Conservation (phyloP, 352 stramenopile genomes). For the Phytophthora hibernalis region DNA sequence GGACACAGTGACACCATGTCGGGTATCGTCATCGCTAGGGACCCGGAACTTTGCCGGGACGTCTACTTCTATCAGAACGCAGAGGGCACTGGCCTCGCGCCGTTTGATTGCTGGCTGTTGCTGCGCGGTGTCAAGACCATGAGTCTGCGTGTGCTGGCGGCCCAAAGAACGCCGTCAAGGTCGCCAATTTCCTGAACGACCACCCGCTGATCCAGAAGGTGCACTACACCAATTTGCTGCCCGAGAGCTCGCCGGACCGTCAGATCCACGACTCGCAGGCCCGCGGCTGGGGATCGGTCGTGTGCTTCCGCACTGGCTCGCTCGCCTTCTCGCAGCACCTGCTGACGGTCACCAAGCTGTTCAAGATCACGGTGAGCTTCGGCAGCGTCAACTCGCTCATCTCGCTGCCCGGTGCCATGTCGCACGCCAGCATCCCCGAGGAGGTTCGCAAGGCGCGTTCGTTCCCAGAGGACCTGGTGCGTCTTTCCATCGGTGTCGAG, state of each 20-base stretch:
- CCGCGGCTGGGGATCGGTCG: conserved; percentile 85
- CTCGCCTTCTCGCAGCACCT: conserved; percentile 91
- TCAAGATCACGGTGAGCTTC: conserved; percentile 95
- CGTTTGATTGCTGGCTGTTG: conserved; percentile 92
- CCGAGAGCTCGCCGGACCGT: conserved; percentile 62
- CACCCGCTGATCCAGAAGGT: conserved; percentile 88
- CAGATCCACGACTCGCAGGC: conserved; percentile 90
- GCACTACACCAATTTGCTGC: conserved; percentile 92
- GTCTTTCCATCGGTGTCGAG: conserved; percentile 96
- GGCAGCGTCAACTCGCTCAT: conserved; percentile 94
- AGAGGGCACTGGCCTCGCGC: conserved; percentile 87
- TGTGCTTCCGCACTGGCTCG: conserved; percentile 91
- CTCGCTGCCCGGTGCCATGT: conserved; percentile 94
- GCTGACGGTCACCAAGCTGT: conserved; percentile 92
- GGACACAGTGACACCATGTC: conserved; percentile 97
- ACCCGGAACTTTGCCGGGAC: conserved; percentile 78
- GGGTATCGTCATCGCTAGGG: conserved; percentile 92
- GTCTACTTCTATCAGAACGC: conserved; percentile 94
- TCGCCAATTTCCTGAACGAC: conserved; percentile 91
- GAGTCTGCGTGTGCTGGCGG: conserved; percentile 82
- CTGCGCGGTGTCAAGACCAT: conserved; percentile 93
- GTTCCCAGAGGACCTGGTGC: conserved; percentile 95
- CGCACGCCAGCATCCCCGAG: conserved; percentile 93
- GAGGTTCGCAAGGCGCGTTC: conserved; percentile 91
- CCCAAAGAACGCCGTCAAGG: conserved; percentile 89